Base-by-base conservation (phyloP, 2,329 filamentous ascomycete species). In the Calonectria pauciramosa region DNA sequence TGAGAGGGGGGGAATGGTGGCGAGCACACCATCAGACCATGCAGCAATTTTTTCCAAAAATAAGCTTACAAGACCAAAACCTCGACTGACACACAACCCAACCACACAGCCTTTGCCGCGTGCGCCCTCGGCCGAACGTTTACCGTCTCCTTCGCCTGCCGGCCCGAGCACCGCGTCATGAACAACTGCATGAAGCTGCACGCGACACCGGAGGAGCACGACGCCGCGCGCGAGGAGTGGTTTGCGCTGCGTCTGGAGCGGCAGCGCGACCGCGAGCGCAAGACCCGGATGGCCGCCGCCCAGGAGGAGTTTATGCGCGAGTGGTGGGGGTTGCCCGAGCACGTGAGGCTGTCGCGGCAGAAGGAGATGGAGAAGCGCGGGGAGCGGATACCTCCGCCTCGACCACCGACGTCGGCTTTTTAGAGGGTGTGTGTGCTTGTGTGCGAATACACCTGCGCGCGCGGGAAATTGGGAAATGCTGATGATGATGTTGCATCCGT, bases 201-300 rank as follows among this genome's bases (percentile, higher is more conserved):
- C 87, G 96, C 96, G 70, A 97, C 95, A 77, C 94, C 93, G 77
- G 92, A 91, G 70, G 95, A 97, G 84, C 91, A 97, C 85, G 97
- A 99, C 86, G 93, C 92, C 30, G 97, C 97, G 77, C 90, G 97
- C 68, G 94, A 96, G 85, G 96, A 99, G 84, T 99, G 97, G 97
- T 99, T 99, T 85, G 91, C 92, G 67, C 90, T 91, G 77, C 90
- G 95, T 67, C 89, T 95, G 80, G 91, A 95, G 86, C 90, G 96
- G 71, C 90, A 92, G 80, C 87, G 87, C 72, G 92, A 94, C 84
- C 87, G 92, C 47, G 93, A 95, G 84, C 89, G 90, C 76, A 92
- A 93, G 80, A 89, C 90, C 70, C 86, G 86, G 74, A 87, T 91
- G 80, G 90, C 90, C 77, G 86, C 88, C 68, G 91, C 92, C 80